A percentile compares a stretch with the other conserved stretches of the same genome.
Evolutionary conservation across 169 alveolate genomes (phyloP).

Genomic region (Cryptosporidium sp.): DNA sequence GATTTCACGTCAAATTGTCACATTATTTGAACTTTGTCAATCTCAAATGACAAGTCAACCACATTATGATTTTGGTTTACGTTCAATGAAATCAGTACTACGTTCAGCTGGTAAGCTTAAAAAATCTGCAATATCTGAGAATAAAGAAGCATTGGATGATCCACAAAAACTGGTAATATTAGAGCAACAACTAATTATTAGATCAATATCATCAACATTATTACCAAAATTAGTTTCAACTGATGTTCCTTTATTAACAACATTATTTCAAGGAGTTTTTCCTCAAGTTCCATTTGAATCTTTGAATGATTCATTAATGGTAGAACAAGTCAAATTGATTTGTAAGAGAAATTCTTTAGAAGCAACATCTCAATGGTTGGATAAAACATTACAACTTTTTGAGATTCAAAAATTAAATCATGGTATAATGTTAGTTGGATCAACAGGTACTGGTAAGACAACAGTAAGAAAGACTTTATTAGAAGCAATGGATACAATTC

Average conservation of each 20-base stretch:
- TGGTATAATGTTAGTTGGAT: conserved; percentile 98
- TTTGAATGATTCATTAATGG: conserved; percentile 90
- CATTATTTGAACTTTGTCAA: conserved; percentile 94
- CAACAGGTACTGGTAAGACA: conserved; percentile 96
- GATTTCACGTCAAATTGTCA: conserved; percentile 94
- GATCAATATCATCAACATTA: conserved; percentile 94
- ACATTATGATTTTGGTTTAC: conserved; percentile 98
- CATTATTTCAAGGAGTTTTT: conserved; percentile 94
- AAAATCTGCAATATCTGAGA: conserved; percentile 19
- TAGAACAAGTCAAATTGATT: conserved; percentile 85
- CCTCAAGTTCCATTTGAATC: conserved; percentile 93
- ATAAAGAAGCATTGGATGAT: conserved; percentile 7
- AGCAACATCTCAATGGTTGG: conserved; percentile 88
- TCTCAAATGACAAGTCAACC: conserved; percentile 94
- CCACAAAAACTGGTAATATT: conserved; percentile 72
- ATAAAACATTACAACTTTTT: conserved; percentile 91
- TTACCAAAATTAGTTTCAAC: conserved; percentile 96
- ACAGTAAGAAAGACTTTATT: conserved; percentile 87
- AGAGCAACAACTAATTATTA: conserved; percentile 92
- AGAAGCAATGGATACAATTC: conserved; percentile 92
- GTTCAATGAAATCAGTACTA: conserved; percentile 96
- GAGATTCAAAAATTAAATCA: conserved; percentile 94
- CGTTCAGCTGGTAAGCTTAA: conserved; percentile 92
- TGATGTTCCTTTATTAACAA: conserved; percentile 92
- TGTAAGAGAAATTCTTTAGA: conserved; percentile 87